Conservation (phyloP, 345 rosid genomes). For the Euphorbia lathyris region DNA sequence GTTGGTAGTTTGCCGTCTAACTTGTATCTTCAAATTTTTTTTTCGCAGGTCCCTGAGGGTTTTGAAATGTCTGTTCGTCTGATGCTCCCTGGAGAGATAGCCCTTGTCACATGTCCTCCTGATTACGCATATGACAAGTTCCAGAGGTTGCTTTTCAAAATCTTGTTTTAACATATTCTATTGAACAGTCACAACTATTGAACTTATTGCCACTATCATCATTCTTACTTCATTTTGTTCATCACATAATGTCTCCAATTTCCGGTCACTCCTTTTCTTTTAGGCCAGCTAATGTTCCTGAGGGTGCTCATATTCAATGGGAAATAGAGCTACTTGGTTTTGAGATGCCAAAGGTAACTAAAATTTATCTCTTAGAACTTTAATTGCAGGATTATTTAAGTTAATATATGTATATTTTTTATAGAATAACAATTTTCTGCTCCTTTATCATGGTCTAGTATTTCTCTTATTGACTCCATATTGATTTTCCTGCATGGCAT, state of each 20-base stretch:
- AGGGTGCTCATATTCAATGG: conserved; percentile 89
- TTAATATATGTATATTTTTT: not conserved
- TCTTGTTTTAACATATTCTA: conserved; percentile 8
- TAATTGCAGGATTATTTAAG: not conserved
- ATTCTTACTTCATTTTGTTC: conserved; percentile 8
- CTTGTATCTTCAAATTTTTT: not conserved
- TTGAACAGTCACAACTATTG: too few species aligned
- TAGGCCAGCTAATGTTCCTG: conserved; percentile 83
- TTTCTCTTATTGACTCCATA: not conserved
- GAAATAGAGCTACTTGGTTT: conserved; percentile 95
- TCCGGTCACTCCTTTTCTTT: conserved; percentile 15
- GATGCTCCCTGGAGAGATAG: conserved; percentile 91
- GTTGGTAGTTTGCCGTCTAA: not conserved
- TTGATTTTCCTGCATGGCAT: not conserved
- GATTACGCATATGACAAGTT: conserved; percentile 95
- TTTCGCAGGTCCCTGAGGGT: conserved; percentile 84
- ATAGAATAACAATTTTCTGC: not conserved
- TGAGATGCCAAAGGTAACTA: conserved; percentile 83
- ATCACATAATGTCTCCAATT: not conserved
- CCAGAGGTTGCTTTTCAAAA: conserved; percentile 48
- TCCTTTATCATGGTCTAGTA: not conserved
- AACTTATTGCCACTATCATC: not conserved
- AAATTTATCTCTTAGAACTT: conserved; percentile 1
- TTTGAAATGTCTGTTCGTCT: conserved; percentile 95
- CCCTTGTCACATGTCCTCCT: conserved; percentile 95